Conservation (phyloP, 2,329 filamentous ascomycete species). For the Alternaria metachromatica region DNA sequence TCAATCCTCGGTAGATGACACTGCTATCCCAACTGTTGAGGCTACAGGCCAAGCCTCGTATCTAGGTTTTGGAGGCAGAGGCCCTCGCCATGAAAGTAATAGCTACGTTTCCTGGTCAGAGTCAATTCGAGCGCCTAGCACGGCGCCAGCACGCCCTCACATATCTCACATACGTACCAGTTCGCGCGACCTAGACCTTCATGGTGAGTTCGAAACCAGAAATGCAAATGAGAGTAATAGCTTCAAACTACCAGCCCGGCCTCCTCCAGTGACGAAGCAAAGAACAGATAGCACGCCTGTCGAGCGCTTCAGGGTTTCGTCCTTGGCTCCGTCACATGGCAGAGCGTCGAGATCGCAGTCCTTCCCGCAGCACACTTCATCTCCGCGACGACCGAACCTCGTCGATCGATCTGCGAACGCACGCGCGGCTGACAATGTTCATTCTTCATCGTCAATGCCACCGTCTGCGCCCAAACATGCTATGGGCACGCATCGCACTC, state of each 20-base stretch:
- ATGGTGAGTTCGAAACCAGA: neutral
- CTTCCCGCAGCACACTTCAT: slow-evolving; percentile 27
- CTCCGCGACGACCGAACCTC: slow-evolving; percentile 22
- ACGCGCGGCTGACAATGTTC: slow-evolving; percentile 6
- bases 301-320: slow-evolving; percentile 27
- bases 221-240: slow-evolving; percentile 6
- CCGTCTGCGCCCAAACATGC: slow-evolving; percentile 8
- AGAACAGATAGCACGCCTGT: slow-evolving; percentile 6
- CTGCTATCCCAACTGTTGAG: slow-evolving; percentile 39
- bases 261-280: slow-evolving; percentile 10
- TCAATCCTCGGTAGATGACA: slow-evolving; percentile 19
- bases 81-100: slow-evolving; percentile 35
- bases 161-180: neutral
- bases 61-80: slow-evolving; percentile 48
- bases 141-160: slow-evolving; percentile 11
- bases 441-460: slow-evolving; percentile 28
- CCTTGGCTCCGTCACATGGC: slow-evolving; percentile 21
- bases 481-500: neutral
- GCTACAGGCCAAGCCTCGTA: slow-evolving; percentile 43
- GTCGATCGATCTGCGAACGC: slow-evolving; percentile 15
- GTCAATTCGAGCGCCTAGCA: slow-evolving; percentile 38
- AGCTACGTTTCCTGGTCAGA: slow-evolving; percentile 54
- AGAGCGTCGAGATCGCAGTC: slow-evolving; percentile 31
- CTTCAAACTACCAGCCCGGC: slow-evolving; percentile 9
- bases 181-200: slow-evolving; percentile 14